A percentile compares a stretch with the other conserved stretches of the same genome.
Conservation (phyloP, 169 alveolate genomes). For the Sarcocystis neurona region DNA sequence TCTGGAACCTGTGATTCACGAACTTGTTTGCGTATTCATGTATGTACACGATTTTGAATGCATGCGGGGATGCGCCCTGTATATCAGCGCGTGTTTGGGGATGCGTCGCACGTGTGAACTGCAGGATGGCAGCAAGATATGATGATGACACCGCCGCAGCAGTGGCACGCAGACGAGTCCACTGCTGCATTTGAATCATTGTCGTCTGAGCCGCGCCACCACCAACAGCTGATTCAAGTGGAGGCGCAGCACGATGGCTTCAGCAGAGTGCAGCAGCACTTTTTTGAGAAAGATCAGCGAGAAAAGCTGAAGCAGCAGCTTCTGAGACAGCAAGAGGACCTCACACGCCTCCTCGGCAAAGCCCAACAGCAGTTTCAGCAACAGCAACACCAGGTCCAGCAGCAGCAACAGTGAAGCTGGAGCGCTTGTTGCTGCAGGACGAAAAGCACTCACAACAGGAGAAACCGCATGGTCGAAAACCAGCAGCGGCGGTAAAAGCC, state of each 20-base stretch:
- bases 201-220: constrained; percentile 11
- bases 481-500: too few relatives aligned
- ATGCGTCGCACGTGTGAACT: too few relatives aligned
- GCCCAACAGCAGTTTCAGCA: constrained; percentile 27
- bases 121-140: constrained; percentile 15
- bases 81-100: too few relatives aligned
- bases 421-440: too few relatives aligned
- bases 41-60: too few relatives aligned
- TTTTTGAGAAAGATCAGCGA: background rate
- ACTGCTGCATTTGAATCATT: background rate
- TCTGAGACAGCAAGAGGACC: constrained; percentile 38
- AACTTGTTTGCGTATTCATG: too few relatives aligned
- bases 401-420: too few relatives aligned
- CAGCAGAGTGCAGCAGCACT: constrained; percentile 2
- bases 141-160: background rate
- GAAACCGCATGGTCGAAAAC: too few relatives aligned
- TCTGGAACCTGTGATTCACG: too few relatives aligned
- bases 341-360: constrained; percentile 32
- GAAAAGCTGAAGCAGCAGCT: constrained; percentile 28
- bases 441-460: too few relatives aligned
- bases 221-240: background rate
- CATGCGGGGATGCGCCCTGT: too few relatives aligned
- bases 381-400: constrained; percentile 2
- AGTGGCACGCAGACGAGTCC: constrained; percentile 30
- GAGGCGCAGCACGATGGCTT: constrained; percentile 22